Evolutionary conservation across 805 yeast genomes (phyloP).

Genomic region (Saturnispora ahearnii): DNA sequence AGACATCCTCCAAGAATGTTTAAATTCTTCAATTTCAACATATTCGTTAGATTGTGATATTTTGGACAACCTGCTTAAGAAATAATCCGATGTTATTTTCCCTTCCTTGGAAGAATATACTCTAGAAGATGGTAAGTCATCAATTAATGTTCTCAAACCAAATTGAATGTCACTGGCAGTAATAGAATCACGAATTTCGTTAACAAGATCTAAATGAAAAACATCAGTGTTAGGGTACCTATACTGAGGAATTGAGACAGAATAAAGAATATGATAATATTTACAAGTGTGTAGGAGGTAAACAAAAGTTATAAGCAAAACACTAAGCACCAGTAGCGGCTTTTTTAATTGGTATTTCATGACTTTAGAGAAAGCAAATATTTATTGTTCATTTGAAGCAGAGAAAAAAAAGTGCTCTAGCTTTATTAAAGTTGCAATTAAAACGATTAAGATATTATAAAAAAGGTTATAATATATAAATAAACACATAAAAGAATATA

Average conservation of each 20-base stretch:
- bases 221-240: constrained; percentile 38
- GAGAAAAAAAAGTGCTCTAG: not conserved
- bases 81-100: constrained; percentile 60
- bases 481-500: not conserved
- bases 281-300: not conserved
- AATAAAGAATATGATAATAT: constrained; percentile 1
- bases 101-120: constrained; percentile 73
- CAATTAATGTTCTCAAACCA: constrained; percentile 6
- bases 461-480: not conserved
- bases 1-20: constrained; percentile 73
- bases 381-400: too few relatives aligned
- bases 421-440: not conserved
- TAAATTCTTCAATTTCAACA: constrained; percentile 38
- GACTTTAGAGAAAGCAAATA: not conserved
- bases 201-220: constrained; percentile 31
- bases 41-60: constrained; percentile 16
- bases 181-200: constrained; percentile 12
- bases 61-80: constrained; percentile 37
- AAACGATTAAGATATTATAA: not conserved
- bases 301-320: not conserved
- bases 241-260: constrained; percentile 1
- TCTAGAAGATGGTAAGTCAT: constrained; percentile 40
- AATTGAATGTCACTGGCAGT: not conserved
- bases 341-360: not conserved
- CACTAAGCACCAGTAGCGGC: not conserved